phyloP scores from a whole-genome alignment of 2,329 filamentous ascomycete genomes.

The Colletotrichum sp. region DNA sequence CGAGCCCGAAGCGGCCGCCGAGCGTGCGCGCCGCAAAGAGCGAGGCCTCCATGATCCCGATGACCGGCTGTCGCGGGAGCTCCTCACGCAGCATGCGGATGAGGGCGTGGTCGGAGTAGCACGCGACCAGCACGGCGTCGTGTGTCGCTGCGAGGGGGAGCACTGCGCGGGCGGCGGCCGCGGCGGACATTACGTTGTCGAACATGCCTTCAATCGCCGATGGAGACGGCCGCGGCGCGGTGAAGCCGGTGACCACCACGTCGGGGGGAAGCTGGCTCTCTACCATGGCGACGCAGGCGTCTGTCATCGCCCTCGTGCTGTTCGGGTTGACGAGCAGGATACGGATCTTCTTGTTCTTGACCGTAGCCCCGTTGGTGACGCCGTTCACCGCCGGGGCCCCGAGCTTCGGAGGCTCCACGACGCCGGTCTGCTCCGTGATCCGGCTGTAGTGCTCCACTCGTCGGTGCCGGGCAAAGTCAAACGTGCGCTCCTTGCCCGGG shows the following conservation, averaged over 20 bases:
- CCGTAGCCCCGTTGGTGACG: background rate
- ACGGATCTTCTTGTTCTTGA: conserved; percentile 3
- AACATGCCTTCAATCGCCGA: conserved; percentile 62
- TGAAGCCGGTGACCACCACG: conserved; percentile 29
- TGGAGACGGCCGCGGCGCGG: background rate
- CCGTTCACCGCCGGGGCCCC: background rate
- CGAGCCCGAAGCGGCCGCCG: conserved; percentile 4
- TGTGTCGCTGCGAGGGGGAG: conserved; percentile 44
- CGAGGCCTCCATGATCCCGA: conserved; percentile 84
- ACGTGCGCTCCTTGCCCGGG: conserved; percentile 51
- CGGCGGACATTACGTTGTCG: conserved; percentile 60
- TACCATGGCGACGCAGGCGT: conserved; percentile 60
- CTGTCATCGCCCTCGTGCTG: conserved; percentile 74
- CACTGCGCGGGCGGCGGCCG: conserved; percentile 32
- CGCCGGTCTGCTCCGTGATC: conserved; percentile 43
- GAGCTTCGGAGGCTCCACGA: conserved; percentile 21
- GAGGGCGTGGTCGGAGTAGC: conserved; percentile 13
- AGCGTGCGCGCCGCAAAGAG: conserved; percentile 10
- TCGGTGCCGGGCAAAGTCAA: conserved; percentile 48
- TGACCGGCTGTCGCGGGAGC: conserved; percentile 52
- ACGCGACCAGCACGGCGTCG: conserved; percentile 19
- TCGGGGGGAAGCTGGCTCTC: conserved; percentile 41
- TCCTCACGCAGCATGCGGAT: conserved; percentile 14
- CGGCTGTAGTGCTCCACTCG: conserved; percentile 46
- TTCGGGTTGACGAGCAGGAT: conserved; percentile 83